phyloP scores from a whole-genome alignment of 805 yeast species.

The Candida ovalis region DNA sequence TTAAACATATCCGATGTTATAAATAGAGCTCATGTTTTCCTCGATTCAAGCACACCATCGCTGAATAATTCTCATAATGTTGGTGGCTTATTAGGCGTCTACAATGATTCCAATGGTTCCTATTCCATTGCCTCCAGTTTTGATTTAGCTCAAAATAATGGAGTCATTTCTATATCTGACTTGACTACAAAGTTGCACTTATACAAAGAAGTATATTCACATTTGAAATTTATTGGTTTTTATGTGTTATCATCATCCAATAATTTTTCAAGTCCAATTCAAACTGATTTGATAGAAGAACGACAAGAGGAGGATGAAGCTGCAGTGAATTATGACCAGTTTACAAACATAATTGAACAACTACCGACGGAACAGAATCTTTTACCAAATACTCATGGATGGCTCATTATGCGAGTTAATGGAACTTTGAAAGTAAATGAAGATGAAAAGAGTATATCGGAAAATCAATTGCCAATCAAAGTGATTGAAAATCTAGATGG shows the following conservation, averaged over 20 bases:
- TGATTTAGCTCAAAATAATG: conserved; percentile 6
- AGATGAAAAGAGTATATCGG: not conserved
- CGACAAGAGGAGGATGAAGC: too few species aligned
- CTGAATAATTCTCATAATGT: not conserved
- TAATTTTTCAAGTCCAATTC: not conserved
- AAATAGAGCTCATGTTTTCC: conserved; percentile 1
- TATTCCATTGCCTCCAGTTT: conserved; percentile 12
- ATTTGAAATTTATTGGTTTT: conserved; percentile 24
- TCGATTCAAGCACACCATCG: not conserved
- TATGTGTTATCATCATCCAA: conserved; percentile 10
- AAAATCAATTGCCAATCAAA: conserved; percentile 2
- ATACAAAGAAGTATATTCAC: conserved; percentile 22
- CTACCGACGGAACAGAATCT: not conserved
- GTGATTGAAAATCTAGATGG: not conserved
- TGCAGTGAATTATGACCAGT: not conserved
- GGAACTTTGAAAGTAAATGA: not conserved
- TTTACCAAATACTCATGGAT: not conserved
- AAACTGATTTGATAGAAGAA: not conserved
- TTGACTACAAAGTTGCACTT: conserved; percentile 10
- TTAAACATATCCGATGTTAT: conserved; percentile 13
- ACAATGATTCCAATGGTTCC: not conserved
- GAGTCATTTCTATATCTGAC: conserved; percentile 1
- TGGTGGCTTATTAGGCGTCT: conserved; percentile 17
- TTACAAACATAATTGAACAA: not conserved
- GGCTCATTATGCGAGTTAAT: conserved; percentile 1